These are phyloP conservation scores for Adansonia digitata DNA, from an alignment of 345 rosid species.

Conservation along the genomic window DNA sequence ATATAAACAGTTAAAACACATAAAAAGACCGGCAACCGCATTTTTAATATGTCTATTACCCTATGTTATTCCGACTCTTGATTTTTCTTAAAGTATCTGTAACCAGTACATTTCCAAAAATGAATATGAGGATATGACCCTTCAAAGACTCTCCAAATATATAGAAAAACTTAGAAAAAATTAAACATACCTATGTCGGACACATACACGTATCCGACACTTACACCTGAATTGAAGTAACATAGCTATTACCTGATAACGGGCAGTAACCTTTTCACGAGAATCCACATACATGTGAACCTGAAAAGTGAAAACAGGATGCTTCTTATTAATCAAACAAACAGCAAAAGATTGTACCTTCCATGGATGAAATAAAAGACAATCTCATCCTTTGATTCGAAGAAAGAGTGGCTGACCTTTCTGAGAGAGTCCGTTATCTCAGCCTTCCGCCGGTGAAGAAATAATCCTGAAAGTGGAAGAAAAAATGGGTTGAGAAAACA, in stretches of 20 bases:
- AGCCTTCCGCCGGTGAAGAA: constrained; percentile 92
- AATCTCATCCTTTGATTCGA: constrained; percentile 6
- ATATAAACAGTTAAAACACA: not conserved
- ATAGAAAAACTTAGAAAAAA: no score
- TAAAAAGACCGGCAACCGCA: no score
- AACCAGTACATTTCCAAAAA: no score
- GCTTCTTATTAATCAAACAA: not conserved
- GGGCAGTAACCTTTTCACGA: constrained; percentile 92
- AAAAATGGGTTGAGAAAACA: not conserved
- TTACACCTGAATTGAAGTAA: no score
- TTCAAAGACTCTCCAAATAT: no score
- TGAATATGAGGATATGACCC: no score
- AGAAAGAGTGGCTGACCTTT: constrained; percentile 52
- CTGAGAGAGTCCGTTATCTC: constrained; percentile 64
- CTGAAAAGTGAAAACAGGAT: constrained; percentile 46
- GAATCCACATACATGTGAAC: constrained; percentile 74
- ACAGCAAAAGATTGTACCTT: not conserved
- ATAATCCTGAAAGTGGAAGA: constrained; percentile 57
- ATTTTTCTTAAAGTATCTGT: no score
- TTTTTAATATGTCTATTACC: no score
- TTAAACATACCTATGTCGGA: no score
- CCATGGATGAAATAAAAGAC: not conserved
- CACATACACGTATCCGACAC: no score
- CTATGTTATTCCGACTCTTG: no score
- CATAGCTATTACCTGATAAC: constrained; percentile 72